Base-by-base conservation (phyloP, 768 basidiomycete species). In the Dendrothele bispora region DNA sequence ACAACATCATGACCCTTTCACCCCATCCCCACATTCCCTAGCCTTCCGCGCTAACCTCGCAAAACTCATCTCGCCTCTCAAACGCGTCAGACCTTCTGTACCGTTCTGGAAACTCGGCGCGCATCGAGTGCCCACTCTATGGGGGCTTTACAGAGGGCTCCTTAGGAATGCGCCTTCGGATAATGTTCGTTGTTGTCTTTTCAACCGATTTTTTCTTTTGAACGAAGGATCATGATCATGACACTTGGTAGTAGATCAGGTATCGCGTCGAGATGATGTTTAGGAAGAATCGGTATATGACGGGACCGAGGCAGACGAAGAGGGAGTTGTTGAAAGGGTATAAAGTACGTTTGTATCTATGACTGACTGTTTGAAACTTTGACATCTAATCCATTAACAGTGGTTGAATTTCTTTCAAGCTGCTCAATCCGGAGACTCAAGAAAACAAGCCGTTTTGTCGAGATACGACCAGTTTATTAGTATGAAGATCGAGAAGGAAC, bases 81-180 rank as follows among this genome's bases (percentile, higher is more conserved):
- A 78, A 26, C 80, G 84, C 25, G 68, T 82, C 5, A 73, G 81
- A 10, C 80, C 86, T 7, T 71, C 74, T 18, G 72, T 79, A 3
- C 82, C 86, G 3, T 88, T 91, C 56, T 91, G 75, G 58, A 61
- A 77, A 40, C 82, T 91, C 22, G 70, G 74, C 0, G 84, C 83
- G 0, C 92, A 95, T 61, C 78, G 84, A 18, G 65, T 84, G 22
- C 91, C 92, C 3, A 91, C 89, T 0, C 62, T 87, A 55, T 90
- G 88, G 86, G 64, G 72, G 0, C 67, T 94, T 4, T 95, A 93
- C 62, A 77, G 90, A 18, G 80, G 81, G 3, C 72, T 95, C 12
- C 64, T 89, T 39, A 67, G 73, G 24, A 57, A 74, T 32, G 74
- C 86, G 5, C 78, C 80, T 1, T 73, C 73, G 12, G 73, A 77